Evolutionary conservation across 2,329 filamentous ascomycete genomes (phyloP), one percentile per base, ranked within the genome.

Genomic region (Alternaria triticina): DNA sequence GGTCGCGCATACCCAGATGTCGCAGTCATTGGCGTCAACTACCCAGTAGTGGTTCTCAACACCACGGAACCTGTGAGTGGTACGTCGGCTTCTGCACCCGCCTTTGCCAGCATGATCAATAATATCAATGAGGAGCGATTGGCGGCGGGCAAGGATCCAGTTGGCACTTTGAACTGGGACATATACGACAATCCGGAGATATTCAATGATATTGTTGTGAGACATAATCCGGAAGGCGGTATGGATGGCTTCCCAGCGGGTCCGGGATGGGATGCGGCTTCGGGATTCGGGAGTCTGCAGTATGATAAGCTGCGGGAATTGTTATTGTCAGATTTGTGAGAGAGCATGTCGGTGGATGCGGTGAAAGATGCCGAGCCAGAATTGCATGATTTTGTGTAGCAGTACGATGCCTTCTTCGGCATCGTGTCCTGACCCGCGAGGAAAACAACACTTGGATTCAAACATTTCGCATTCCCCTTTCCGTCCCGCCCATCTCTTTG

Each of bases 1-100:
- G 88, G 88, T 0, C 82, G 88, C 59, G 88, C 80, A 0, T 86
- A 86, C 61, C 87, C 88, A 0, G 88, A 90, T 65, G 82, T 91
- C 17, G 85, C 88, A 3, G 85, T 86, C 7, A 85, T 86, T 59
- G 90, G 88, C 27, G 74, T 69, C 75, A 68, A 77, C 49, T 84
- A 82, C 57, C 75, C 74, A 12, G 73, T 79, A 4, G 72, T 82
- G 6, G 74, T 79, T 61, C 73, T 79, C 52, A 75, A 77, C 11
- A 71, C 62, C 4, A 71, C 79, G 7, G 45, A 57, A 4, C 69
- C 72, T 20, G 59, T 84, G 15, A 81, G 81, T n/a, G 86, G 86
- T 5, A 85, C 83, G 3, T 84, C 81, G 36, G 85, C 86, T 49
- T 83, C 88, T 1, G 78, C 86, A 1, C 89, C 90, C 0, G 79